Evolutionary conservation across 1,139 yeast genomes (phyloP).

Genomic region (Yamadazyma conglobata): DNA sequence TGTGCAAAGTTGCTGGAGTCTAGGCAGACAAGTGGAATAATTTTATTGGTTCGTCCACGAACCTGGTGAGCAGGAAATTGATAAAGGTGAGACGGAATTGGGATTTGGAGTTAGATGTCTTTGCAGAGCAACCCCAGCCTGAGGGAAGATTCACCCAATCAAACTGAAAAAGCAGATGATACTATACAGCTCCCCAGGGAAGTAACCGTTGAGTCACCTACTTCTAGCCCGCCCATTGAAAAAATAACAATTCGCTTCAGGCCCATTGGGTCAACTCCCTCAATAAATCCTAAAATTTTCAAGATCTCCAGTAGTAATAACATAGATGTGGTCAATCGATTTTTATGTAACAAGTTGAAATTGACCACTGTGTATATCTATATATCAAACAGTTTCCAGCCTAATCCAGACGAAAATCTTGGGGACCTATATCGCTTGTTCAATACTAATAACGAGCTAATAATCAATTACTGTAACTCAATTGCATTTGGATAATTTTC

Average conservation of each 20-base stretch:
- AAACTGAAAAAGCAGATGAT: too few relatives aligned
- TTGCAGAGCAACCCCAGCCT: too few relatives aligned
- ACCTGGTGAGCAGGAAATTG: too few relatives aligned
- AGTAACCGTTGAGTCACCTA: too few relatives aligned
- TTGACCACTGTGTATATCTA: conserved; percentile 33
- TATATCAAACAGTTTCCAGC: conserved; percentile 58
- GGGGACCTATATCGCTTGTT: conserved; percentile 46
- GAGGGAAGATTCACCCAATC: too few relatives aligned
- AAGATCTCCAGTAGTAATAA: conserved; percentile 46
- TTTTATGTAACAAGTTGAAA: conserved; percentile 40
- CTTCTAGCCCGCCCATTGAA: too few relatives aligned
- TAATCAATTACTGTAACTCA: conserved; percentile 52
- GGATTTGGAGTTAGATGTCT: too few relatives aligned
- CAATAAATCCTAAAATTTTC: conserved; percentile 47
- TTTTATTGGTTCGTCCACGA: too few relatives aligned
- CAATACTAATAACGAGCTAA: conserved; percentile 47
- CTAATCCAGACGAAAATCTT: conserved; percentile 54
- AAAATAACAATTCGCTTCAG: conserved; percentile 49
- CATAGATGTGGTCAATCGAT: conserved; percentile 34
- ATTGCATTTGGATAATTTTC: conserved; percentile 52
- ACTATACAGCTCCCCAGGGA: too few relatives aligned
- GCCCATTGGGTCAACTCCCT: conserved; percentile 57
- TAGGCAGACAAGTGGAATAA: too few relatives aligned
- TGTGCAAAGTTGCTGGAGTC: too few relatives aligned
- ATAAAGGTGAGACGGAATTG: too few relatives aligned